Conservation (phyloP, 129 eudicot genomes). For the Lactuca saligna region DNA sequence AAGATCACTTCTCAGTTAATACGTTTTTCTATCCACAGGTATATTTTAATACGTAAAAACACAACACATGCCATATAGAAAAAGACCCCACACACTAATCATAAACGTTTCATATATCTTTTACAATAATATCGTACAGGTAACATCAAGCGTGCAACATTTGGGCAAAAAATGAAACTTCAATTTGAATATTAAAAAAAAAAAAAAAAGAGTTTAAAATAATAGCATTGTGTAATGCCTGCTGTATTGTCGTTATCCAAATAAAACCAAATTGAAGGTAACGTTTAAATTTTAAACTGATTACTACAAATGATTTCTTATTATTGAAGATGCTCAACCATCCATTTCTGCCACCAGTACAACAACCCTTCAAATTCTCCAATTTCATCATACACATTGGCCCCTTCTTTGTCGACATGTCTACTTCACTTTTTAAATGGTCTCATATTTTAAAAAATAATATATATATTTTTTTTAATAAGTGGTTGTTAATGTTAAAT, state of each 20-base stretch:
- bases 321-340: constrained; percentile 26
- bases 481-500: neutral
- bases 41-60: neutral
- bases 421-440: neutral
- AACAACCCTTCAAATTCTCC: neutral
- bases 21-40: neutral
- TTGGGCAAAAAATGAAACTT: constrained; percentile 2
- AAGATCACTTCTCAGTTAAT: constrained; percentile 57
- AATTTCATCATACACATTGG: constrained; percentile 25
- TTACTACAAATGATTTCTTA: constrained; percentile 9
- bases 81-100: neutral
- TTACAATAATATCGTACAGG: neutral
- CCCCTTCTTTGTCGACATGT: constrained; percentile 26
- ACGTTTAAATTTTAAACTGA: constrained; percentile 22
- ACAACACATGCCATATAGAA: neutral
- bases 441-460: neutral
- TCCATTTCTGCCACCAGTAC: constrained; percentile 26
- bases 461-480: too few species aligned
- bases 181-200: neutral
- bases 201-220: neutral
- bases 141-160: neutral
- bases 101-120: neutral
- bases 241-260: constrained; percentile 19
- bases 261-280: constrained; percentile 6
- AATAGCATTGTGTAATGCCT: constrained; percentile 13